Conservation (phyloP, 768 basidiomycete species). For the Leccinum boreale region DNA sequence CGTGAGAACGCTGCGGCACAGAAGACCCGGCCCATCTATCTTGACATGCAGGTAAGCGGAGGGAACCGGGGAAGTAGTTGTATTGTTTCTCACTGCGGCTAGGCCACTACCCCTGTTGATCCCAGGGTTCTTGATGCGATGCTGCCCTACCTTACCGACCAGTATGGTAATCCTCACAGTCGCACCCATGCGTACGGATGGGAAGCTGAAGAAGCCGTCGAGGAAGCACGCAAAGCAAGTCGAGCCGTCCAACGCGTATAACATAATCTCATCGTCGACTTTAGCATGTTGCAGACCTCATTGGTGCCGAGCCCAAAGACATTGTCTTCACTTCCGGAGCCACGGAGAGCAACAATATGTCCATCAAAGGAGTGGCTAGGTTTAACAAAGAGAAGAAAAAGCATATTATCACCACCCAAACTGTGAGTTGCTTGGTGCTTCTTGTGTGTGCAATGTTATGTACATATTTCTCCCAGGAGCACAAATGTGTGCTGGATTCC, state of each 20-base stretch:
- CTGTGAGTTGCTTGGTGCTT: conserved; percentile 47
- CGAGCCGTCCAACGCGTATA: conserved; percentile 7
- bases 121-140: conserved; percentile 96
- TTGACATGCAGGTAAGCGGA: conserved; percentile 87
- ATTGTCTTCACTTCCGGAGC: conserved; percentile 97
- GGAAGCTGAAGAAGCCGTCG: conserved; percentile 96
- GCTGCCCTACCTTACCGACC: conserved; percentile 93
- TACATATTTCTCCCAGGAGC: conserved; percentile 58
- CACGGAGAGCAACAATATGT: conserved; percentile 97
- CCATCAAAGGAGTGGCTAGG: conserved; percentile 93
- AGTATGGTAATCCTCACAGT: conserved; percentile 97
- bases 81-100: conserved; percentile 8
- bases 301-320: conserved; percentile 94
- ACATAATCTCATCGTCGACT: background rate
- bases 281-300: conserved; percentile 85
- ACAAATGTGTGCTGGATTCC: conserved; percentile 98
- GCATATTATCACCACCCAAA: conserved; percentile 94
- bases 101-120: conserved; percentile 98
- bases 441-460: background rate
- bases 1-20: conserved; percentile 55
- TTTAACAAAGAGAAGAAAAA: conserved; percentile 93
- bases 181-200: conserved; percentile 99
- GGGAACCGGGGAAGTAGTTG: background rate
- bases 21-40: conserved; percentile 87
- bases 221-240: conserved; percentile 79